These are phyloP conservation scores for Elongisporangium anandrum DNA, from an alignment of 352 stramenopile species.

Conservation along the genomic window DNA sequence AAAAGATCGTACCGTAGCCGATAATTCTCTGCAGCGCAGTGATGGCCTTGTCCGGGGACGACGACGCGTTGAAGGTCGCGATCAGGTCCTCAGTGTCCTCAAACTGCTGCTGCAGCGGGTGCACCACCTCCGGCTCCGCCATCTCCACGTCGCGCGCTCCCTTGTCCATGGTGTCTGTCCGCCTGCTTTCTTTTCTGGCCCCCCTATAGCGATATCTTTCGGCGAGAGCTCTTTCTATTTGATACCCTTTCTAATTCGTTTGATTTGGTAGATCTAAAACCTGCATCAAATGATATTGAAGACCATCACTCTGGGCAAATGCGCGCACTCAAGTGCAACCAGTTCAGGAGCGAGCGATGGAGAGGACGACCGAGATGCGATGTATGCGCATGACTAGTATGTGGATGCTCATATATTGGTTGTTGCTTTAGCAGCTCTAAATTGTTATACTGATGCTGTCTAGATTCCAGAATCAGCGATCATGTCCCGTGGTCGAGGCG, in stretches of 20 bases:
- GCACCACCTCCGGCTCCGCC: constrained; percentile 53
- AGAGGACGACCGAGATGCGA: no score
- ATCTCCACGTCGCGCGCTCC: constrained; percentile 65
- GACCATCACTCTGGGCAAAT: no score
- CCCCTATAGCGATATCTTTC: neutral
- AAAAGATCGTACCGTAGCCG: constrained; percentile 42
- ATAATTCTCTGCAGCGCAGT: constrained; percentile 68
- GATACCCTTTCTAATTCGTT: neutral
- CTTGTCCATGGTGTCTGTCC: constrained; percentile 13
- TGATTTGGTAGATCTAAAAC: no score
- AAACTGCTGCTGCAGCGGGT: constrained; percentile 72
- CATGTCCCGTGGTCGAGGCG: neutral
- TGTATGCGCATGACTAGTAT: no score
- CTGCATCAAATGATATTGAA: neutral
- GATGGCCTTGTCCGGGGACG: constrained; percentile 48
- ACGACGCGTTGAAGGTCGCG: constrained; percentile 20
- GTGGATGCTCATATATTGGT: neutral
- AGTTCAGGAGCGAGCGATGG: no score
- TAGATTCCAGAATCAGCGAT: neutral
- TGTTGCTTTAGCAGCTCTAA: neutral
- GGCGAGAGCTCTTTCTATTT: neutral
- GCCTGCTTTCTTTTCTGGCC: constrained; percentile 5
- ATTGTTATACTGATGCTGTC: neutral
- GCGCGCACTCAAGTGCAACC: no score
- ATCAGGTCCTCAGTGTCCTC: constrained; percentile 66